Evolutionary conservation across 805 yeast genomes (phyloP).

Genomic region (Brettanomyces anomalus): DNA sequence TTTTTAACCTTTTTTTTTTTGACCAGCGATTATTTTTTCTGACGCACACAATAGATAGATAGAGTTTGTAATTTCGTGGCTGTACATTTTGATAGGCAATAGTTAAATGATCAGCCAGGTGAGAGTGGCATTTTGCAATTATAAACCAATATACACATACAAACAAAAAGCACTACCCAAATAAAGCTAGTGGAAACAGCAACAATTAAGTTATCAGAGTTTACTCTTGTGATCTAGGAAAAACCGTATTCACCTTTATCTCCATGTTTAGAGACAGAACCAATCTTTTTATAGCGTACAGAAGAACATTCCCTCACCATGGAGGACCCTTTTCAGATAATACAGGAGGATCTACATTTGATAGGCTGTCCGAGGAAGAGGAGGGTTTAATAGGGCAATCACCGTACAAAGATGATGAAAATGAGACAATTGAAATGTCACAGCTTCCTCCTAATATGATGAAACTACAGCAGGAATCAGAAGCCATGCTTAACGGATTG

Average conservation of each 20-base stretch:
- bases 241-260: not conserved
- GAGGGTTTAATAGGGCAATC: conserved; percentile 40
- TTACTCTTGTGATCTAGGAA: not conserved
- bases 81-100: too few relatives aligned
- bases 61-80: too few relatives aligned
- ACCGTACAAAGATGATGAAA: conserved; percentile 16
- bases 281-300: conserved; percentile 78
- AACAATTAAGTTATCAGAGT: too few relatives aligned
- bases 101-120: too few relatives aligned
- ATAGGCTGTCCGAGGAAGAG: conserved; percentile 42
- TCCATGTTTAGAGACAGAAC: conserved; percentile 89
- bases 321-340: conserved; percentile 16
- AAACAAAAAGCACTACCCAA: too few relatives aligned
- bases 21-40: too few relatives aligned
- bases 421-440: conserved; percentile 43
- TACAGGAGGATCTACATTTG: conserved; percentile 20
- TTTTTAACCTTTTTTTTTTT: too few relatives aligned
- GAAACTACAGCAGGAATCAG: conserved; percentile 65
- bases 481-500: conserved; percentile 46
- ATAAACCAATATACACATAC: too few relatives aligned
- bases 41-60: too few relatives aligned
- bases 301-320: conserved; percentile 80
- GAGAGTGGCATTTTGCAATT: too few relatives aligned
- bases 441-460: conserved; percentile 71
- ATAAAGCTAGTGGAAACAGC: too few relatives aligned